Percentiles rank a stretch among this genome's conserved stretches.
phyloP scores from a whole-genome alignment of 306 rosid species.

The Quercus engelmannii region DNA sequence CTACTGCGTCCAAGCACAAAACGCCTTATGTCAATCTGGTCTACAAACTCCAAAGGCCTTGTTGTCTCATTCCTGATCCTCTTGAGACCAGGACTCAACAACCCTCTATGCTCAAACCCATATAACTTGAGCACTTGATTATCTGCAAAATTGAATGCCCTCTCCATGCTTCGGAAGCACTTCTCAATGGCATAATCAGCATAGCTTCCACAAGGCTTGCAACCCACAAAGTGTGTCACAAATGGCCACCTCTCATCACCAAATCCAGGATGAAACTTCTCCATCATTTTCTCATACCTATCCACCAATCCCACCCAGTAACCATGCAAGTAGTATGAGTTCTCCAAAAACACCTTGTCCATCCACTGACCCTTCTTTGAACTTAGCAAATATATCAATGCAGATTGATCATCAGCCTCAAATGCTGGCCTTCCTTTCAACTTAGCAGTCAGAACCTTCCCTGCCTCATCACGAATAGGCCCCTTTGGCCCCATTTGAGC shows the following conservation, averaged over 20 bases:
- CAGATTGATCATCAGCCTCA: conserved; percentile 97
- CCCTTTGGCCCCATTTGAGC: conserved; percentile 99
- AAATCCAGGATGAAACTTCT: conserved; percentile 90
- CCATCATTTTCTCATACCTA: conserved; percentile 90
- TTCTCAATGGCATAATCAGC: conserved; percentile 95
- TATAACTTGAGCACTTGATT: conserved; percentile 88
- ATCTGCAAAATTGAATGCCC: conserved; percentile 96
- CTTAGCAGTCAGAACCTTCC: conserved; percentile 74
- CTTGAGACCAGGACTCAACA: conserved; percentile 89
- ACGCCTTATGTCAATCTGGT: conserved; percentile 39
- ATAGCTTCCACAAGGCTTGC: conserved; percentile 99
- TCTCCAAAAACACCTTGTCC: conserved; percentile 88
- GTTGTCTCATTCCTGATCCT: conserved; percentile 86
- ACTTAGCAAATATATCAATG: conserved; percentile 78
- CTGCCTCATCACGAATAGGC: conserved; percentile 74
- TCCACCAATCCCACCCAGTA: conserved; percentile 98
- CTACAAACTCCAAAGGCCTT: conserved; percentile 68
- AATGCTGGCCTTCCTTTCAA: conserved; percentile 95
- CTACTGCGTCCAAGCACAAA: neutral
- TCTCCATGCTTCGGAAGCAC: conserved; percentile 94
- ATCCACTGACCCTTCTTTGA: conserved; percentile 89
- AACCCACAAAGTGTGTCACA: conserved; percentile 96
- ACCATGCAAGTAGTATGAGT: conserved; percentile 89
- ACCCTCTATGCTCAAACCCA: conserved; percentile 85
- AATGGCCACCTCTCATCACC: conserved; percentile 99